phyloP scores from a whole-genome alignment of 768 basidiomycete genomes.

The Cystoderma amianthinum region DNA sequence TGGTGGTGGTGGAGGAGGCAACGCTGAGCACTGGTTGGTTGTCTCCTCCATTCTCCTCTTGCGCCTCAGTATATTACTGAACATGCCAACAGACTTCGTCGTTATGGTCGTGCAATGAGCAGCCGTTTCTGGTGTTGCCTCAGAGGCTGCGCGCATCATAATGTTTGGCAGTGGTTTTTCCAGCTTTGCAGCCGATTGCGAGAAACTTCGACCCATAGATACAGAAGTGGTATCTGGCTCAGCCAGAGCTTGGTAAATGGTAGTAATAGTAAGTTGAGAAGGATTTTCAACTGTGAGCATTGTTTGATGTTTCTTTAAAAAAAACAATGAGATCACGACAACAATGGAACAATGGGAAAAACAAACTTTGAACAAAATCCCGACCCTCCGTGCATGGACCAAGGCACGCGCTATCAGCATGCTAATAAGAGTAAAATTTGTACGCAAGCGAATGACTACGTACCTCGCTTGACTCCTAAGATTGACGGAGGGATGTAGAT shows the following conservation, averaged over 20 bases:
- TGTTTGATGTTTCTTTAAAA: conserved; percentile 32
- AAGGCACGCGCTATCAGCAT: conserved; percentile 31
- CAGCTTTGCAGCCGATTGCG: conserved; percentile 3
- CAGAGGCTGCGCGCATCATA: conserved; percentile 19
- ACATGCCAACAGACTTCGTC: conserved; percentile 20
- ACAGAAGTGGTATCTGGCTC: conserved; percentile 14
- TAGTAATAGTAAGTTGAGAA: conserved; percentile 32
- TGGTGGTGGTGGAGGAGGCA: conserved; percentile 37
- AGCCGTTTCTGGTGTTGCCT: conserved; percentile 21
- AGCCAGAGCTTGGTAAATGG: conserved; percentile 27
- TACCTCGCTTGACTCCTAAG: conserved; percentile 25
- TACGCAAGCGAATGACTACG: conserved; percentile 2
- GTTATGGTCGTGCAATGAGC: conserved; percentile 10
- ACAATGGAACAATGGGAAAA: conserved; percentile 14
- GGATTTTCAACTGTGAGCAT: conserved; percentile 38
- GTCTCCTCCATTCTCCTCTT: conserved; percentile 25
- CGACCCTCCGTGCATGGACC: conserved; percentile 41
- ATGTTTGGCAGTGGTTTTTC: conserved; percentile 5
- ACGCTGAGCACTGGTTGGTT: conserved; percentile 14
- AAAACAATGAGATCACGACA: conserved; percentile 13
- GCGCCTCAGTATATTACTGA: conserved; percentile 30
- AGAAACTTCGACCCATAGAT: conserved; percentile 8
- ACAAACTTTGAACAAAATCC: conserved; percentile 37
- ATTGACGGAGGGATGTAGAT: conserved; percentile 37
- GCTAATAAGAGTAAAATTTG: conserved; percentile 1